A percentile compares a stretch with the other conserved stretches of the same genome.
Evolutionary conservation across 805 yeast genomes (phyloP).

Genomic region (Saturnispora bothae): DNA sequence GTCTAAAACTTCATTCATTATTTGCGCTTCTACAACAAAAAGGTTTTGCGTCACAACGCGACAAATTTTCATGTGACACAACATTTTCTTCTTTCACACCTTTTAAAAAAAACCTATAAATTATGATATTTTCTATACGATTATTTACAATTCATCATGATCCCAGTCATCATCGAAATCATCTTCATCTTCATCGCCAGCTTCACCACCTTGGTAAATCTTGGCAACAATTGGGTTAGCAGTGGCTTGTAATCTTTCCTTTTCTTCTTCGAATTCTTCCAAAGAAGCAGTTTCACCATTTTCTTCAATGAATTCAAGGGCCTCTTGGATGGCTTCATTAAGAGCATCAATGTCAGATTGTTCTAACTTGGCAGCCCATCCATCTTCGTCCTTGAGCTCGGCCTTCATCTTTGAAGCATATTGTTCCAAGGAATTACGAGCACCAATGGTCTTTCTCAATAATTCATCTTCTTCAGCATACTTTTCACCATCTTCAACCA

Average conservation of each 20-base stretch:
- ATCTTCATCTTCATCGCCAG: conserved; percentile 41
- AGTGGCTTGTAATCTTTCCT: conserved; percentile 64
- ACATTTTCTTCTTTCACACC: neutral
- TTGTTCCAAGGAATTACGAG: conserved; percentile 81
- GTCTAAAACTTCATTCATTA: conserved; percentile 2
- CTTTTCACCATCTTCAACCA: conserved; percentile 96
- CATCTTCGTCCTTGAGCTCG: conserved; percentile 40
- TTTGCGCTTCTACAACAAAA: neutral
- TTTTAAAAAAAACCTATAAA: neutral
- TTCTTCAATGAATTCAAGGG: conserved; percentile 58
- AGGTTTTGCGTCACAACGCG: neutral
- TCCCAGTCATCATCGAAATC: conserved; percentile 49
- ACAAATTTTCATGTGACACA: neutral
- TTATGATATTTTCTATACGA: neutral
- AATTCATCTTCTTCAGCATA: conserved; percentile 85
- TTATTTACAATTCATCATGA: conserved; percentile 53
- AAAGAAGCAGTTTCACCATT: conserved; percentile 72
- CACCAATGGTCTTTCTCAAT: conserved; percentile 74
- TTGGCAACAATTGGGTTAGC: conserved; percentile 92
- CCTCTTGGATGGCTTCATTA: conserved; percentile 78
- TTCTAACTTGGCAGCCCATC: conserved; percentile 67
- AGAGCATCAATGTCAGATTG: conserved; percentile 89
- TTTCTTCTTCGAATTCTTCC: conserved; percentile 91
- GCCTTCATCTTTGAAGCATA: conserved; percentile 76
- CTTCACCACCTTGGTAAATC: conserved; percentile 37